Evolutionary conservation across 2,329 filamentous ascomycete species (phyloP), one percentile per base, ranked within the genome.

Genomic region (Cladosporium sp.): DNA sequence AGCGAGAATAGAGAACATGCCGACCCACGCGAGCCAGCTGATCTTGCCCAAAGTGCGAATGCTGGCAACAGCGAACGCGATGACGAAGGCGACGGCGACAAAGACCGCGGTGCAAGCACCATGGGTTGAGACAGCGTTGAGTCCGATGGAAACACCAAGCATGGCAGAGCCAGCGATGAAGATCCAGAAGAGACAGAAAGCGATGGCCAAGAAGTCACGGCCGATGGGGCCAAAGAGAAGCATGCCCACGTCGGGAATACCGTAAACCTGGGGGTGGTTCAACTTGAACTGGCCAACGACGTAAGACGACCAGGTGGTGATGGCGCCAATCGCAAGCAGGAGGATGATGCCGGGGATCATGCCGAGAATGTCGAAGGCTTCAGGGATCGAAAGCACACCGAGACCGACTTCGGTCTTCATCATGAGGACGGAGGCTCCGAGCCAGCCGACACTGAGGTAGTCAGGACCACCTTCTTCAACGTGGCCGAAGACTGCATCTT

Each of bases 11-110:
- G 82, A 85, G 7, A 81, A 64, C 70, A 89, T 88, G 1, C 87
- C 87, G 13, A 81, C 81, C 83, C 85, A 89, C 0, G 85, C 87
- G 53, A 89, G 76, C 84, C 85, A 88, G 3, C 83, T 84, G 65
- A 89, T 84, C 69, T 60, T 57, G 51, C 51, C 53, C n/a, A 65
- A 16, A 10, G 54, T 65, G 32, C 63, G 54, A 23, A 65, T 59
- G 48, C 36, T 49, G n/a, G 63, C 54, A 23, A 57, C 26, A 32
- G 43, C 46, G 25, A 60, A 43, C 21, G 28, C 54, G 30, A 65
- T 39, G 34, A 65, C 36, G 26, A 49, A 49, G 23, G 64, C 58
- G n/a, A 63, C 51, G n/a, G 57, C 54, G 53, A 57, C 54, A 23
- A 64, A 89, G 77, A 80, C 85, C 11, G 86, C 85, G 0, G 86